Evolutionary conservation across 2,329 filamentous ascomycete genomes (phyloP).

Genomic region (Fusarium continuum): DNA sequence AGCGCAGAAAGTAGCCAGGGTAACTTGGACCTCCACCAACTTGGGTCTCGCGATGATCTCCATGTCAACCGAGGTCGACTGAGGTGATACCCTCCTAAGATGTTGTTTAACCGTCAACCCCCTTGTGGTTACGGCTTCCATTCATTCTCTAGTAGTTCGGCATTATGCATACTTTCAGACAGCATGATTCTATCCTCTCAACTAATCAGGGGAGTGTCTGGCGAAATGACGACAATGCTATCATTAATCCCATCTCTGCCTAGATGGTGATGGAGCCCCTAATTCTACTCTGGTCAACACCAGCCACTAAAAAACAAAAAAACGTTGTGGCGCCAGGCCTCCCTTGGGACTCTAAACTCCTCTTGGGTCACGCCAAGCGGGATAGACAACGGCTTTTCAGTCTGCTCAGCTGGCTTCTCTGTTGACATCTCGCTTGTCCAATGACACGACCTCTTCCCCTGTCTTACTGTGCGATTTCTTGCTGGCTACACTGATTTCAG

Average conservation of each 20-base stretch:
- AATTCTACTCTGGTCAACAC: constrained; percentile 23
- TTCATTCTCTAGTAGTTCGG: too few species aligned
- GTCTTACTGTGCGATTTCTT: constrained; percentile 12
- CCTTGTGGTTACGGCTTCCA: neutral
- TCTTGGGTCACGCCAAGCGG: constrained; percentile 34
- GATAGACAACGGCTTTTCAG: constrained; percentile 43
- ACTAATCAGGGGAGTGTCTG: constrained; percentile 21
- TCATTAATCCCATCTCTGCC: constrained; percentile 42
- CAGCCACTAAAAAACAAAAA: constrained; percentile 43
- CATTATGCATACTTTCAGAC: too few species aligned
- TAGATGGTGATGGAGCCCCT: constrained; percentile 36
- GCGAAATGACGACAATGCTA: constrained; percentile 35
- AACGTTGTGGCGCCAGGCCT: constrained; percentile 43
- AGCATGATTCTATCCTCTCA: neutral
- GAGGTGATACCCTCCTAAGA: too few species aligned
- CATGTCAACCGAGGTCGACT: neutral
- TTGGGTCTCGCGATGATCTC: neutral
- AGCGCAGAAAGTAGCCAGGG: neutral
- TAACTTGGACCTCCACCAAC: neutral
- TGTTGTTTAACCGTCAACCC: too few species aligned
- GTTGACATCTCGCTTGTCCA: constrained; percentile 25
- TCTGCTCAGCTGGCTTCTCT: constrained; percentile 40
- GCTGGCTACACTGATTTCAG: constrained; percentile 31
- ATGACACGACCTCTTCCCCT: constrained; percentile 27
- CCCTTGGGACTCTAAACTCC: constrained; percentile 28